Evolutionary conservation across 108 stramenopile species (phyloP).

Genomic region (Cyclotella atomus): DNA sequence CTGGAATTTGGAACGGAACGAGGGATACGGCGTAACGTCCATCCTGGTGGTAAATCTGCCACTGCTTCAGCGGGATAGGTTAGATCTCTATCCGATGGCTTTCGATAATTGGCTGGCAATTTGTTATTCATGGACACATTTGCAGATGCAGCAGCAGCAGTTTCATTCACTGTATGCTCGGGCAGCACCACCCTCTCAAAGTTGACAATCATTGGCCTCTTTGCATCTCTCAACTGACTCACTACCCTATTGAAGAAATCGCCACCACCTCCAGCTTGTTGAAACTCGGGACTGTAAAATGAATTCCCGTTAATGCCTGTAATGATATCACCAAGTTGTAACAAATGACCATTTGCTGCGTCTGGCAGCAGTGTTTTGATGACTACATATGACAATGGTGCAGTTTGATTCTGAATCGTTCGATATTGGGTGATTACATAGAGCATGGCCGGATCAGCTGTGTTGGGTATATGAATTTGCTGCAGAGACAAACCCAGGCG

Average conservation of each 20-base stretch:
- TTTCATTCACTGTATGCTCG: no score
- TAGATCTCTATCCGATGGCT: conserved; percentile 3
- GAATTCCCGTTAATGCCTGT: conserved; percentile 46
- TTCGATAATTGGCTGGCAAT: conserved; percentile 7
- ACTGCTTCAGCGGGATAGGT: conserved; percentile 22
- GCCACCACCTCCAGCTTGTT: conserved; percentile 2
- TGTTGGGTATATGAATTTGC: conserved; percentile 3
- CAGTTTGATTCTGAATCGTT: not conserved
- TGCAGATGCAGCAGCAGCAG: not conserved
- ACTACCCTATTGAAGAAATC: conserved; percentile 23
- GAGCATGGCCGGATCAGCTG: not conserved
- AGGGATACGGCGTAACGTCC: conserved; percentile 20
- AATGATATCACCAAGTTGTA: conserved; percentile 29
- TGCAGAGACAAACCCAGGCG: conserved; percentile 31
- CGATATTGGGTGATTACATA: conserved; percentile 1
- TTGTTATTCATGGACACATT: not conserved
- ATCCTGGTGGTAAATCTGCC: conserved; percentile 26
- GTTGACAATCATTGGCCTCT: conserved; percentile 39
- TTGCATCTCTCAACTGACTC: conserved; percentile 14
- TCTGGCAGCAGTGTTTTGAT: conserved; percentile 7
- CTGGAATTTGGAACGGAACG: not conserved
- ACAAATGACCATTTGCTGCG: conserved; percentile 14
- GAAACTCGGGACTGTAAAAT: conserved; percentile 9
- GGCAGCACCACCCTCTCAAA: conserved; percentile 28
- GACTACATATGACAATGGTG: not conserved